These are phyloP conservation scores for Marasmius tenuissimus DNA, from an alignment of 1,284 basidiomycete species.

Conservation along the genomic window DNA sequence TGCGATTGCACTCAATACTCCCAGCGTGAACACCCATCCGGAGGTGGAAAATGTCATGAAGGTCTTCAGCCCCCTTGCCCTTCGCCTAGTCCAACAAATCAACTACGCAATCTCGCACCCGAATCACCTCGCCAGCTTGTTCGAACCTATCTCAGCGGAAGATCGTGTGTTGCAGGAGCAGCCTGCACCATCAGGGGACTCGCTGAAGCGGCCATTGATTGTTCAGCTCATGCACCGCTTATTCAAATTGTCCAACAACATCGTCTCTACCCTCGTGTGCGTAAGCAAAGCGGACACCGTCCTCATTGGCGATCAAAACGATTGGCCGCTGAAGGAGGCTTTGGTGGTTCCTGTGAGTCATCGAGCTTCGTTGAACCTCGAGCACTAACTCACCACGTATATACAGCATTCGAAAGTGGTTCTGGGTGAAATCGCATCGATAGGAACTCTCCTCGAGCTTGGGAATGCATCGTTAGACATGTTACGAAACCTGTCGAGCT, in stretches of 20 bases:
- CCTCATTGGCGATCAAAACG: constrained; percentile 63
- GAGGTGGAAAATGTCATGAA: constrained; percentile 62
- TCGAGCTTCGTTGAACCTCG: constrained; percentile 5
- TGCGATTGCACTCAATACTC: constrained; percentile 59
- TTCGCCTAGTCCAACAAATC: constrained; percentile 82
- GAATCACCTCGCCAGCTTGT: constrained; percentile 76
- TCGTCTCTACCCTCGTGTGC: constrained; percentile 69
- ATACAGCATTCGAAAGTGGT: constrained; percentile 78
- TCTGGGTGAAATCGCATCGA: constrained; percentile 72
- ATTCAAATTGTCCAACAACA: constrained; percentile 66
- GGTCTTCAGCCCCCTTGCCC: constrained; percentile 64
- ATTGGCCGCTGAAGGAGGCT: constrained; percentile 69
- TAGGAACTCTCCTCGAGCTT: constrained; percentile 78
- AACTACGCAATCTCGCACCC: constrained; percentile 92
- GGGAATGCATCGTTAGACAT: constrained; percentile 73
- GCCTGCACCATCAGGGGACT: constrained; percentile 52
- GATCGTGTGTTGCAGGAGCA: constrained; percentile 71
- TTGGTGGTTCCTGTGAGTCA: constrained; percentile 72
- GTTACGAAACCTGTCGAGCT: constrained; percentile 57
- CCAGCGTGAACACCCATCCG: constrained; percentile 41
- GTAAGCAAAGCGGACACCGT: constrained; percentile 72
- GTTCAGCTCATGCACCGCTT: constrained; percentile 69
- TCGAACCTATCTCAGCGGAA: constrained; percentile 81
- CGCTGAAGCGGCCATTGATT: constrained; percentile 67
- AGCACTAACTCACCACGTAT: constrained; percentile 10